Evolutionary conservation across 2,329 filamentous ascomycete species (phyloP).

Genomic region (Eutypa lata): DNA sequence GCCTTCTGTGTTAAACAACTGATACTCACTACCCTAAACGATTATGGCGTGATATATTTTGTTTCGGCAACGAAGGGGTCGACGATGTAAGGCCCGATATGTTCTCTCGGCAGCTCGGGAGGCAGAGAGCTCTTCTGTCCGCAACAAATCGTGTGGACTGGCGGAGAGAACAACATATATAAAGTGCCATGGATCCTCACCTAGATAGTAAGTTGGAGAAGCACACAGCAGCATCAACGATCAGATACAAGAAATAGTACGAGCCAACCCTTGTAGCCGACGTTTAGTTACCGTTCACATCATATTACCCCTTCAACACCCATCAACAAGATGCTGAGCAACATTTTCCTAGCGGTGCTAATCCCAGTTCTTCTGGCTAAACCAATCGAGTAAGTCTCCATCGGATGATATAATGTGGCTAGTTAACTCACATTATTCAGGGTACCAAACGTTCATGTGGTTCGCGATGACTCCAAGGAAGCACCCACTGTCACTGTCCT

Average conservation of each 20-base stretch:
- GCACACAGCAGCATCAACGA: constrained; percentile 5
- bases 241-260: neutral
- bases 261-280: neutral
- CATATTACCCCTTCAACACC: constrained; percentile 2
- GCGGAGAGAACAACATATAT: constrained; percentile 6
- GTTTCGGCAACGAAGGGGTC: constrained; percentile 3
- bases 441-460: neutral
- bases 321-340: constrained; percentile 21
- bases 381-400: constrained; percentile 22
- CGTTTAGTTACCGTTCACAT: constrained; percentile 1
- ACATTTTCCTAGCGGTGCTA: constrained; percentile 24
- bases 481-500: too few relatives aligned
- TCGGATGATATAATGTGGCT: neutral
- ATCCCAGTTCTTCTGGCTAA: constrained; percentile 24
- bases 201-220: neutral
- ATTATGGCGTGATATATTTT: constrained; percentile 6
- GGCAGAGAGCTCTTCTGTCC: constrained; percentile 2
- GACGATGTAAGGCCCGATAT: constrained; percentile 1
- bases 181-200: constrained; percentile 6
- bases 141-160: constrained; percentile 3
- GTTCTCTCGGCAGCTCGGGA: constrained; percentile 5
- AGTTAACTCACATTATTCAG: neutral
- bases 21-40: constrained; percentile 3
- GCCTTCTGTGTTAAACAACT: constrained; percentile 7
- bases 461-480: neutral